A percentile compares a stretch with the other conserved stretches of the same genome.
Conservation (phyloP, 768 basidiomycete species). For the Russula lepida region DNA sequence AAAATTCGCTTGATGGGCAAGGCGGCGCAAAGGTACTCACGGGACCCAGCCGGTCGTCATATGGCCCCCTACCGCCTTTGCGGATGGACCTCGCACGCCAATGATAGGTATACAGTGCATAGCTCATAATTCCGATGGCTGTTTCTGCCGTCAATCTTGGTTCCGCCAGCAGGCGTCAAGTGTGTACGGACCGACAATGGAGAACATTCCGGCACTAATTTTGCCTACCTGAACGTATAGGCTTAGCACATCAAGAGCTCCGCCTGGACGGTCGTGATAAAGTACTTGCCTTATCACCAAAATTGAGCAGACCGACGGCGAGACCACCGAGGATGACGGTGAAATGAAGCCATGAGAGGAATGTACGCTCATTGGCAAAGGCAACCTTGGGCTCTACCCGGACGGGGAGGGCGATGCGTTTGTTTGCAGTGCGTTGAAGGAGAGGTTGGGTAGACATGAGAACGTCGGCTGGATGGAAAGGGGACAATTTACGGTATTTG, state of each 20-base stretch:
- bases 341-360: constrained; percentile 98
- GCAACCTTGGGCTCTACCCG: constrained; percentile 93
- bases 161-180: not conserved
- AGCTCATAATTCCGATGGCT: constrained; percentile 97
- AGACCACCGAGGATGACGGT: constrained; percentile 96
- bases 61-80: constrained; percentile 84
- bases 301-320: constrained; percentile 92
- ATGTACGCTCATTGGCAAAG: constrained; percentile 91
- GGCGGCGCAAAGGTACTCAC: constrained; percentile 43
- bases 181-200: constrained; percentile 65
- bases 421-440: constrained; percentile 85
- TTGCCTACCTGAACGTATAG: constrained; percentile 61
- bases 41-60: constrained; percentile 92
- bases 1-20: not conserved
- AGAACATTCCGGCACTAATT: constrained; percentile 96
- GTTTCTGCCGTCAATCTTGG: constrained; percentile 4
- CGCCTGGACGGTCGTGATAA: not conserved
- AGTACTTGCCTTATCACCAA: constrained; percentile 79
- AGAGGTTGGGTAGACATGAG: constrained; percentile 96
- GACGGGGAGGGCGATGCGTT: constrained; percentile 95
- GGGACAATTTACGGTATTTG: not conserved
- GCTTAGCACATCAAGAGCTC: not conserved
- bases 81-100: constrained; percentile 94
- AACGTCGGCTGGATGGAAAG: not conserved
- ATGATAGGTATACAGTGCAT: constrained; percentile 92